Evolutionary conservation across 371 early-diverging fungal species (phyloP).

Genomic region (Actinomucor elegans): DNA sequence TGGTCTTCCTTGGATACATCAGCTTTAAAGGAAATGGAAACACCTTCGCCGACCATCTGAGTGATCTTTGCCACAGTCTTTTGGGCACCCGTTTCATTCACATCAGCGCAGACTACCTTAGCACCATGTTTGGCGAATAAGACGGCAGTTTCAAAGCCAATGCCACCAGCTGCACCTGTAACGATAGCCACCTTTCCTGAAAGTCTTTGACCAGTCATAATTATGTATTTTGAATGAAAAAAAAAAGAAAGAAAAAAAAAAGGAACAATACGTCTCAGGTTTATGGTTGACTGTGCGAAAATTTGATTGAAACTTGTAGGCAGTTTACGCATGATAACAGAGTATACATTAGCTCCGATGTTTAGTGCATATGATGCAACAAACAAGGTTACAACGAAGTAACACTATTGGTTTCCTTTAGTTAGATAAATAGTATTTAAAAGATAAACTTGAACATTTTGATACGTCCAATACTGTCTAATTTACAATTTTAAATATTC

Average conservation of each 20-base stretch:
- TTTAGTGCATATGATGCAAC: no score
- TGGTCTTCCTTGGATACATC: conserved; percentile 79
- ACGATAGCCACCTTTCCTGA: conserved; percentile 81
- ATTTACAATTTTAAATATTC: no score
- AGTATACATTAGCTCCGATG: no score
- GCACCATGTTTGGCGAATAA: conserved; percentile 87
- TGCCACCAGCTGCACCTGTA: conserved; percentile 86
- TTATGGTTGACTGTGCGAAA: not conserved
- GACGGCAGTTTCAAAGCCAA: conserved; percentile 75
- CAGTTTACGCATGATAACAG: no score
- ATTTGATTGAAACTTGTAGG: no score
- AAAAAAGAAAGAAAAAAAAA: not conserved
- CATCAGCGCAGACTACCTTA: conserved; percentile 75
- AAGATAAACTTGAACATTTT: no score
- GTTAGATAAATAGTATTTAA: no score
- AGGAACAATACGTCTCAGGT: not conserved
- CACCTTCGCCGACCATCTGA: conserved; percentile 26
- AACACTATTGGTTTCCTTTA: no score
- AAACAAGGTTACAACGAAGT: no score
- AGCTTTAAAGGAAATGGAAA: conserved; percentile 50
- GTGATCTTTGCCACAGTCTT: conserved; percentile 53
- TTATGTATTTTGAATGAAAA: not conserved
- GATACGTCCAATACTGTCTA: no score
- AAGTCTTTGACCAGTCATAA: conserved; percentile 31
- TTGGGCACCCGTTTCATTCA: conserved; percentile 62